These are phyloP conservation scores for Cynanchum wilfordii DNA, from an alignment of 257 asterid genomes.

Conservation along the genomic window DNA sequence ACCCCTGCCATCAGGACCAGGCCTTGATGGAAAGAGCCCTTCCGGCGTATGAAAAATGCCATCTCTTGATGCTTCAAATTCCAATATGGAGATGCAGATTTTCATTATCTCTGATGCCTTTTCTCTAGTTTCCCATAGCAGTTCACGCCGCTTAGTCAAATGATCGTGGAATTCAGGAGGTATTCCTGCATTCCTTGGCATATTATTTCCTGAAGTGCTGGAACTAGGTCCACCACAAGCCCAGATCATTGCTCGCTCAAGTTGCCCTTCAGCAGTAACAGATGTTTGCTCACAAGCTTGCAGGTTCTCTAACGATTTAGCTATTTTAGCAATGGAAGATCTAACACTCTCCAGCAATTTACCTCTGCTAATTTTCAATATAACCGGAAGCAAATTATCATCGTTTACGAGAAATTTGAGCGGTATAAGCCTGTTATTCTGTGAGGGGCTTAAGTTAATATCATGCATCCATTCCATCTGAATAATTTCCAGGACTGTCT, in stretches of 20 bases:
- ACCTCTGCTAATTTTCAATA: constrained; percentile 64
- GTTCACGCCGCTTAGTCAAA: constrained; percentile 55
- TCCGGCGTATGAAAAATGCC: constrained; percentile 54
- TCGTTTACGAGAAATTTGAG: constrained; percentile 51
- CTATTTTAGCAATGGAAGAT: constrained; percentile 63
- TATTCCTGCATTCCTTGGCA: constrained; percentile 70
- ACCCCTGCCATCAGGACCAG: constrained; percentile 62
- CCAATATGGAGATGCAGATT: constrained; percentile 75
- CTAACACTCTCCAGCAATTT: constrained; percentile 65
- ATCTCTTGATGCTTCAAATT: constrained; percentile 94
- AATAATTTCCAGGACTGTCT: constrained; percentile 72
- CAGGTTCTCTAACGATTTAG: constrained; percentile 71
- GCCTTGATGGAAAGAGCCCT: constrained; percentile 45
- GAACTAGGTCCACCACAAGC: constrained; percentile 95
- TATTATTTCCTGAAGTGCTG: constrained; percentile 44
- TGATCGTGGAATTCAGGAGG: constrained; percentile 89
- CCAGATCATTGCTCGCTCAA: constrained; percentile 99
- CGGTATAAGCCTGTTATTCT: constrained; percentile 49
- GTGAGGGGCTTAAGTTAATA: constrained; percentile 52
- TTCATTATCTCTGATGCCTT: constrained; percentile 77
- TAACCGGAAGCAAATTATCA: constrained; percentile 56
- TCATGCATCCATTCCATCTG: constrained; percentile 94
- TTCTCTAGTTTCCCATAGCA: constrained; percentile 68
- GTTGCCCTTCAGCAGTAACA: constrained; percentile 86
- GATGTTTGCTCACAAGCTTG: constrained; percentile 81